phyloP scores from a whole-genome alignment of 345 rosid genomes.

The Rhizophora mangle region DNA sequence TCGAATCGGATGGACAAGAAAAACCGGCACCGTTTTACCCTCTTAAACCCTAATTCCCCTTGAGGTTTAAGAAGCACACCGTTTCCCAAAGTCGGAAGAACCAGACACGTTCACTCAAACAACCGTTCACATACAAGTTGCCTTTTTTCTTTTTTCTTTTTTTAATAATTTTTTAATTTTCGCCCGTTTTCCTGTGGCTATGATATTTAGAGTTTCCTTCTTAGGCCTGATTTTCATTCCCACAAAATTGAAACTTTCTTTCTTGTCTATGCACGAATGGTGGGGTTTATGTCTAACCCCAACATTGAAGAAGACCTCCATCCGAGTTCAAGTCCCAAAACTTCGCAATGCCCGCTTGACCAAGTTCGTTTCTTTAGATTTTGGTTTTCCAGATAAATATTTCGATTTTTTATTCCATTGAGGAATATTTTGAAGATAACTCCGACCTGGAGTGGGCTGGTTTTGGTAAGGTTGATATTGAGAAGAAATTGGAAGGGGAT shows the following conservation, averaged over 20 bases:
- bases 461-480: constrained; percentile 37
- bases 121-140: not conserved
- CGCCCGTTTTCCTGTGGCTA: not conserved
- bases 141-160: not conserved
- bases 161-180: too few species aligned
- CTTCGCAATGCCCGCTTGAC: constrained; percentile 29
- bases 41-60: constrained; percentile 8
- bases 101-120: not conserved
- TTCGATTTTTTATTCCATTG: constrained; percentile 59
- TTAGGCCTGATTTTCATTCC: not conserved
- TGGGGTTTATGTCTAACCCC: constrained; percentile 40
- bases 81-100: not conserved
- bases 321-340: constrained; percentile 34
- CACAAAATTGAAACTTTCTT: not conserved
- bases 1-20: too few species aligned
- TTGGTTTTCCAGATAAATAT: constrained; percentile 41
- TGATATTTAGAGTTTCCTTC: constrained; percentile 12
- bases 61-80: constrained; percentile 26
- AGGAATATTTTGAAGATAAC: constrained; percentile 46
- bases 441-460: constrained; percentile 21
- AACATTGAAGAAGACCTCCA: constrained; percentile 24
- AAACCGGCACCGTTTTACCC: too few species aligned
- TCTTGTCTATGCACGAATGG: constrained; percentile 33
- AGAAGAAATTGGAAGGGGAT: constrained; percentile 28
- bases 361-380: constrained; percentile 18